Conservation (phyloP, 352 stramenopile species). For the Nannochloropsis limnetica region DNA sequence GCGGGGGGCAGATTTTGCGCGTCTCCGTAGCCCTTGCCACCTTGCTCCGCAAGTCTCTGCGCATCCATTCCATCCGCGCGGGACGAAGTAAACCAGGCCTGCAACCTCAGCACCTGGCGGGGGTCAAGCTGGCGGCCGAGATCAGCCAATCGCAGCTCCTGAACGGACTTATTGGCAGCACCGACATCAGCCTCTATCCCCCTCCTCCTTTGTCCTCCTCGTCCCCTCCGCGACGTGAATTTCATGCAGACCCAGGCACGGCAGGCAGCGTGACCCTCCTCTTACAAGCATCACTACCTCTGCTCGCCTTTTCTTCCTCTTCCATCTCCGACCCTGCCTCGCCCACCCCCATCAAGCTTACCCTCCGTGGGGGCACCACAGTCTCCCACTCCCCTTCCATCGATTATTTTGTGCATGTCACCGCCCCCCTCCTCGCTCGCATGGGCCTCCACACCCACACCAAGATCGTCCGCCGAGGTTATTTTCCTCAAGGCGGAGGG, state of each 20-base stretch:
- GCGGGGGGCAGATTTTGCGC: constrained; percentile 38
- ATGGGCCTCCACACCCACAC: not conserved
- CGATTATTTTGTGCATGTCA: constrained; percentile 36
- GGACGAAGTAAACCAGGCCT: constrained; percentile 35
- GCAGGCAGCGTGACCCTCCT: constrained; percentile 40
- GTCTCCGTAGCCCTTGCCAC: not conserved
- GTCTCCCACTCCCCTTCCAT: constrained; percentile 34
- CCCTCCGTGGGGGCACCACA: constrained; percentile 23
- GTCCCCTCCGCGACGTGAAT: not conserved
- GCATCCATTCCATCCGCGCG: constrained; percentile 19
- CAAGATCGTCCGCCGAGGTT: not conserved
- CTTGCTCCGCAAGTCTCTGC: not conserved
- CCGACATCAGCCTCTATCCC: not conserved
- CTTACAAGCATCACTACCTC: constrained; percentile 37
- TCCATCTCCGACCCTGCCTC: not conserved
- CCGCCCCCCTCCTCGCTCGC: constrained; percentile 26
- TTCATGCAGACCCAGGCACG: constrained; percentile 38
- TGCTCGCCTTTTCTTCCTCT: not conserved
- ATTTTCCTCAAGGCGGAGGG: not conserved
- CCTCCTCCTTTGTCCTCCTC: not conserved
- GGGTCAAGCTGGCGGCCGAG: not conserved
- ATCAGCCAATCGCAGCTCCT: not conserved
- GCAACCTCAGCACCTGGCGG: constrained; percentile 38
- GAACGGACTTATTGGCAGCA: not conserved
- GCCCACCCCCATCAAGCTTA: constrained; percentile 3